These are phyloP conservation scores for Saccharomyces pastorianus DNA, from an alignment of 1,139 yeast genomes.

Conservation along the genomic window DNA sequence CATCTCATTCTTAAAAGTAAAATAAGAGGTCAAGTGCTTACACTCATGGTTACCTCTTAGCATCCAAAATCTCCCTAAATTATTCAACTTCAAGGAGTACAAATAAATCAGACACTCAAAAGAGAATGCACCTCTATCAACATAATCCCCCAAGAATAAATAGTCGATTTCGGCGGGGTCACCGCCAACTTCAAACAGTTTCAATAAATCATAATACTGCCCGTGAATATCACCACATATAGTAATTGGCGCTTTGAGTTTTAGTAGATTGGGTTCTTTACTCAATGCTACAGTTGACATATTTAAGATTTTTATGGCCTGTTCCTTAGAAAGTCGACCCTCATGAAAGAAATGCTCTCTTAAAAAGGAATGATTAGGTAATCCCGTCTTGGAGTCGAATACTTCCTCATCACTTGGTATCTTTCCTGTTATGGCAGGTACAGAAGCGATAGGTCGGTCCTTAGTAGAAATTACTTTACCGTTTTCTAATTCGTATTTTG, in stretches of 20 bases:
- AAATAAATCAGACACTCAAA: constrained; percentile 75
- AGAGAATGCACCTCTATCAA: constrained; percentile 86
- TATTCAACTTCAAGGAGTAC: constrained; percentile 69
- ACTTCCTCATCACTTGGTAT: constrained; percentile 61
- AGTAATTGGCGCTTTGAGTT: constrained; percentile 84
- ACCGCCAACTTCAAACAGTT: constrained; percentile 88
- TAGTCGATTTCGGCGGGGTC: constrained; percentile 67
- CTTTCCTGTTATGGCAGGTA: constrained; percentile 58
- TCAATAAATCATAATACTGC: constrained; percentile 81
- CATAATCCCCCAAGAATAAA: constrained; percentile 90
- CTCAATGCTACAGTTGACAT: constrained; percentile 56
- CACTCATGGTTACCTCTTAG: constrained; percentile 93
- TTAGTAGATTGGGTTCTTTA: constrained; percentile 67
- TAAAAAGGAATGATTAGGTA: constrained; percentile 64
- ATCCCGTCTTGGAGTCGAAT: constrained; percentile 46
- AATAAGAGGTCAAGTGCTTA: constrained; percentile 82
- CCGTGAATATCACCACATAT: constrained; percentile 96
- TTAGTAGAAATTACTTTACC: constrained; percentile 57
- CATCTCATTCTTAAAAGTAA: constrained; percentile 85
- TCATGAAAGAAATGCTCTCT: constrained; percentile 67
- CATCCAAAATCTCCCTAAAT: constrained; percentile 68
- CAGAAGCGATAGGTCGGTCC: constrained; percentile 55
- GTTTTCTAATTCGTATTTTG: constrained; percentile 43
- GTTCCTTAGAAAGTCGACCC: constrained; percentile 67
- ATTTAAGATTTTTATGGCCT: constrained; percentile 57